Conservation (phyloP, 352 stramenopile genomes). For the Blastocystis sp. region DNA sequence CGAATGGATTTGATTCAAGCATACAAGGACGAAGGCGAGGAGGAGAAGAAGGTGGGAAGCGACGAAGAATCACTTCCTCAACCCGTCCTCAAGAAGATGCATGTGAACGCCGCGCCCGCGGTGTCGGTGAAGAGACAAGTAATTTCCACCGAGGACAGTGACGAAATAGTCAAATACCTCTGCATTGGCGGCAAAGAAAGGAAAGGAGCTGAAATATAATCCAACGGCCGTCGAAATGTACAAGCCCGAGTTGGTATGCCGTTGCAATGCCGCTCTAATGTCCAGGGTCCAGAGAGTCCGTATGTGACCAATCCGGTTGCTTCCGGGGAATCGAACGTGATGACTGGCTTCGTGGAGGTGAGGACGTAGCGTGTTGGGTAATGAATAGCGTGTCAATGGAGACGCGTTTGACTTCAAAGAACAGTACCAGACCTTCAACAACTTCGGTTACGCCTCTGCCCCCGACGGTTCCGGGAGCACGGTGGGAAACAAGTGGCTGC, state of each 20-base stretch:
- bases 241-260: not conserved
- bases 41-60: not conserved
- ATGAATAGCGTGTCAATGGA: constrained; percentile 25
- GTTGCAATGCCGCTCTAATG: not conserved
- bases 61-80: constrained; percentile 4
- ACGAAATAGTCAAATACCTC: constrained; percentile 12
- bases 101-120: constrained; percentile 40
- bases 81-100: constrained; percentile 64
- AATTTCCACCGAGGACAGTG: not conserved
- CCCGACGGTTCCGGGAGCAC: constrained; percentile 42
- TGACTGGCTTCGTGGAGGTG: constrained; percentile 68
- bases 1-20: constrained; percentile 71
- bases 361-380: not conserved
- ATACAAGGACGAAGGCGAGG: constrained; percentile 52
- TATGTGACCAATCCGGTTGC: constrained; percentile 49
- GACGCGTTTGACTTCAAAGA: constrained; percentile 74
- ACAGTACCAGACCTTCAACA: constrained; percentile 70
- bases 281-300: constrained; percentile 66
- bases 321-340: constrained; percentile 56
- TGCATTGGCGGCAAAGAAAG: not conserved
- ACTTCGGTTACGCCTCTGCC: constrained; percentile 59
- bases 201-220: constrained; percentile 68
- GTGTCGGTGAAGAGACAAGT: constrained; percentile 35
- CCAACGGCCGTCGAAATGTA: constrained; percentile 61
- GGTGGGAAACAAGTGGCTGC: constrained; percentile 68